These are phyloP conservation scores for Candida nonsorbophila DNA, from an alignment of 805 yeast species.

Conservation along the genomic window DNA sequence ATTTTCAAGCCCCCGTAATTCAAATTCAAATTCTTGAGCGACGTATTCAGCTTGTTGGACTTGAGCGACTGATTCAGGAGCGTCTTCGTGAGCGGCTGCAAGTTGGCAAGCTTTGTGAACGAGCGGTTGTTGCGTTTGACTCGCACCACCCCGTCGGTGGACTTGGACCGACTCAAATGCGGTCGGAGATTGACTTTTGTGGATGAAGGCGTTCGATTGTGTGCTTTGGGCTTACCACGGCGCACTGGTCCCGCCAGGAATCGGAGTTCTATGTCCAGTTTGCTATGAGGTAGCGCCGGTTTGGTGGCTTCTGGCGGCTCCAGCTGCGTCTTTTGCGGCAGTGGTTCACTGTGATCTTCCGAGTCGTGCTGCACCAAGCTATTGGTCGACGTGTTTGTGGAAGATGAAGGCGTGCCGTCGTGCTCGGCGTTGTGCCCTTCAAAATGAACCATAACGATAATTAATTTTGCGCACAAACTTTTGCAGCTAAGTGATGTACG, in stretches of 20 bases:
- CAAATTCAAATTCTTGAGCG: constrained; percentile 25
- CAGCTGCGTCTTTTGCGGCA: background rate
- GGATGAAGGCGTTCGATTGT: constrained; percentile 22
- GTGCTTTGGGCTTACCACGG: constrained; percentile 9
- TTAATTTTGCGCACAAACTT: too few relatives aligned
- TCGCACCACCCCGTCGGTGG: constrained; percentile 33
- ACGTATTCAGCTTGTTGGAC: constrained; percentile 26
- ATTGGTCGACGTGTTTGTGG: too few relatives aligned
- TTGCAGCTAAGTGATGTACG: too few relatives aligned
- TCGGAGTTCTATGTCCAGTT: too few relatives aligned
- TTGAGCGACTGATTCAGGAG: constrained; percentile 23
- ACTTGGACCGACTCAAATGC: constrained; percentile 30
- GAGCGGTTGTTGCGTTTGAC: constrained; percentile 29
- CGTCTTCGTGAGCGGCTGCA: constrained; percentile 34
- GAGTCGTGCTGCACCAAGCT: too few relatives aligned
- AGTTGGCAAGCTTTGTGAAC: constrained; percentile 26
- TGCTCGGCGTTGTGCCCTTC: background rate
- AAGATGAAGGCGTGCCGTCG: background rate
- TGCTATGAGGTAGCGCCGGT: background rate
- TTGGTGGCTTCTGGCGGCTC: background rate
- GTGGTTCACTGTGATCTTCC: too few relatives aligned
- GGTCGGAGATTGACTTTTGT: constrained; percentile 23
- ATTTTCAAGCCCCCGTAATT: constrained; percentile 26
- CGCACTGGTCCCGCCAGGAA: too few relatives aligned
- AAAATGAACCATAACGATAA: too few relatives aligned